A percentile compares a stretch with the other conserved stretches of the same genome.
Evolutionary conservation across 805 yeast genomes (phyloP).

Genomic region (Suhomyces kilbournensis): DNA sequence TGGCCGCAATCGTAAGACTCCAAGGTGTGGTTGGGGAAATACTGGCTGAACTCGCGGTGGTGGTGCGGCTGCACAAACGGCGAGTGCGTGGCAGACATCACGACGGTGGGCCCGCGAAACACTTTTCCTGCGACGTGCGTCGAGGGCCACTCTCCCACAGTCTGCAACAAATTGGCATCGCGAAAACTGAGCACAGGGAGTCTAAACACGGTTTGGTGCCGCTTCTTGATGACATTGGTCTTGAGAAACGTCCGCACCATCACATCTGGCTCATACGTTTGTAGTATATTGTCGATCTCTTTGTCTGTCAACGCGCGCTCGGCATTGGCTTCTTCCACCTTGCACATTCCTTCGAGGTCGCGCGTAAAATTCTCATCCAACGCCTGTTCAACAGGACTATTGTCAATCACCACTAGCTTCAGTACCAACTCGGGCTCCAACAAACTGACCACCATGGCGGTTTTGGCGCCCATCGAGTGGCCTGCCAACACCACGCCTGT

Average conservation of each 20-base stretch:
- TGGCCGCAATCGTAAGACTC: constrained; percentile 31
- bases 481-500: constrained; percentile 33
- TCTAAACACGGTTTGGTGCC: constrained; percentile 27
- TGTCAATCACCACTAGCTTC: constrained; percentile 48
- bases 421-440: constrained; percentile 37
- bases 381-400: constrained; percentile 40
- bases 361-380: constrained; percentile 33
- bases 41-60: constrained; percentile 18
- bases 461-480: constrained; percentile 63
- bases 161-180: constrained; percentile 20
- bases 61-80: constrained; percentile 36
- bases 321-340: constrained; percentile 22
- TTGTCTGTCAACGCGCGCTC: constrained; percentile 1
- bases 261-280: constrained; percentile 20
- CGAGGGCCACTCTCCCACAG: constrained; percentile 33
- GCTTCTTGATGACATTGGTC: constrained; percentile 33
- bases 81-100: constrained; percentile 45
- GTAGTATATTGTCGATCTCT: constrained; percentile 20
- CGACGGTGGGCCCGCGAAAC: constrained; percentile 35
- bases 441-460: constrained; percentile 47
- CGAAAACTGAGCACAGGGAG: constrained; percentile 28
- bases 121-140: constrained; percentile 14
- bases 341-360: constrained; percentile 39
- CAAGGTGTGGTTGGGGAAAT: constrained; percentile 20
- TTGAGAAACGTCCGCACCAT: constrained; percentile 36